Evolutionary conservation across 2,329 filamentous ascomycete species (phyloP).

Genomic region (Coniella lustricola): DNA sequence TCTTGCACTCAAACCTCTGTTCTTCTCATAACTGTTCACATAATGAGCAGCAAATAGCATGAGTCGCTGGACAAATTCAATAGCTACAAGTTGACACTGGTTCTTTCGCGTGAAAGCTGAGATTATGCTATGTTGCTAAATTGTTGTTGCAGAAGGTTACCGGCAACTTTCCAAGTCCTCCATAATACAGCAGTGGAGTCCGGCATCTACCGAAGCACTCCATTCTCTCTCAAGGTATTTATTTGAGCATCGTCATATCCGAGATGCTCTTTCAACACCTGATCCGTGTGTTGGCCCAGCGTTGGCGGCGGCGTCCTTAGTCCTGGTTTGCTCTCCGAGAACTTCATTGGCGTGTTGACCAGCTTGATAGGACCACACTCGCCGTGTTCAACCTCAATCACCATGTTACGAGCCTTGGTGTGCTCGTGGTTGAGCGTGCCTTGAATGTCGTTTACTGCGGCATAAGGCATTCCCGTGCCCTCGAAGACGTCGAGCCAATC

Average conservation of each 20-base stretch:
- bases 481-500: slow-evolving; percentile 86
- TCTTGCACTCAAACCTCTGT: no score
- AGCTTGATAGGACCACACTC: slow-evolving; percentile 80
- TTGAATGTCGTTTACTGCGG: slow-evolving; percentile 90
- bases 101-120: no score
- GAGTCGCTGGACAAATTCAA: no score
- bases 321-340: slow-evolving; percentile 71
- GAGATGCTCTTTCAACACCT: slow-evolving; percentile 60
- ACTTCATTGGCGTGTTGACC: slow-evolving; percentile 92
- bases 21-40: no score
- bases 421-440: slow-evolving; percentile 78
- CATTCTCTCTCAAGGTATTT: slow-evolving; percentile 52
- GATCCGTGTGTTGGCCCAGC: slow-evolving; percentile 79
- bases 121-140: not conserved
- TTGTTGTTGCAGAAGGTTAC: not conserved
- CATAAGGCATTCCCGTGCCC: slow-evolving; percentile 85
- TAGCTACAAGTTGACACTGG: no score
- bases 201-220: slow-evolving; percentile 49
- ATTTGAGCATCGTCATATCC: slow-evolving; percentile 56
- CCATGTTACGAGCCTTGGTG: slow-evolving; percentile 79
- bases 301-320: slow-evolving; percentile 75
- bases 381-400: slow-evolving; percentile 77
- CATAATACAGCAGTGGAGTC: not conserved
- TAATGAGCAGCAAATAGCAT: no score
- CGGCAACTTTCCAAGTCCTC: not conserved